These are phyloP conservation scores for Crithidia bombi DNA, from an alignment of 208 protist species.

Conservation along the genomic window DNA sequence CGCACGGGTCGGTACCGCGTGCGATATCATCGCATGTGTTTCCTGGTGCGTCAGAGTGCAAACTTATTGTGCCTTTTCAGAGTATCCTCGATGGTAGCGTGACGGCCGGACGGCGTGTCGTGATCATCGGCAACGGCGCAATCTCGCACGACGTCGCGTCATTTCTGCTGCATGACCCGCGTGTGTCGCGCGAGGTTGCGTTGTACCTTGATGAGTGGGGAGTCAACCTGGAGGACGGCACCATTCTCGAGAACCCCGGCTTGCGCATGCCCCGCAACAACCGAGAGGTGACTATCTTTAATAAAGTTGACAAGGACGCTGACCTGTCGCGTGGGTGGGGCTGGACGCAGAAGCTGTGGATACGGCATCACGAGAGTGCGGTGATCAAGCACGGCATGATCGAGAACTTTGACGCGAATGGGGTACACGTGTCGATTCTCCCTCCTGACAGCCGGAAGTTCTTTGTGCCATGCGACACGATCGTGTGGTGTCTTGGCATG, in stretches of 20 bases:
- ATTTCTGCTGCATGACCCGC: constrained; percentile 83
- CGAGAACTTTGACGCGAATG: constrained; percentile 66
- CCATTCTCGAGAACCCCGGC: constrained; percentile 28
- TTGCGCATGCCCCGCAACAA: constrained; percentile 69
- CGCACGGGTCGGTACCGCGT: constrained; percentile 70
- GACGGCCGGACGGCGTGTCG: constrained; percentile 74
- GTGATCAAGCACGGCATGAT: constrained; percentile 73
- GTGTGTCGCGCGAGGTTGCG: constrained; percentile 70
- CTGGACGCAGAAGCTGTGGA: constrained; percentile 88
- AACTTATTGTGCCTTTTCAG: constrained; percentile 73
- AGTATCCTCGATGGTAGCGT: constrained; percentile 84
- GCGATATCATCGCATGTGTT: constrained; percentile 69
- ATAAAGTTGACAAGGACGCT: constrained; percentile 78
- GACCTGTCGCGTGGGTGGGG: constrained; percentile 80
- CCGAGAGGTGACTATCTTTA: constrained; percentile 80
- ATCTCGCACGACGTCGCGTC: constrained; percentile 87
- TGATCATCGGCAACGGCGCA: constrained; percentile 83
- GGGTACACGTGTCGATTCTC: constrained; percentile 71
- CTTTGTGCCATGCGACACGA: constrained; percentile 80
- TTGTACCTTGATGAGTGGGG: constrained; percentile 86
- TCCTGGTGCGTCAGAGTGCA: constrained; percentile 66
- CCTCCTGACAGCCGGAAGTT: constrained; percentile 51
- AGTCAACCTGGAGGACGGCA: constrained; percentile 75
- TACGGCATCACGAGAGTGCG: constrained; percentile 67
- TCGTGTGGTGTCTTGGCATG: constrained; percentile 86